Base-by-base conservation (phyloP, 2,329 filamentous ascomycete species). In the Bipolaris sorokiniana region DNA sequence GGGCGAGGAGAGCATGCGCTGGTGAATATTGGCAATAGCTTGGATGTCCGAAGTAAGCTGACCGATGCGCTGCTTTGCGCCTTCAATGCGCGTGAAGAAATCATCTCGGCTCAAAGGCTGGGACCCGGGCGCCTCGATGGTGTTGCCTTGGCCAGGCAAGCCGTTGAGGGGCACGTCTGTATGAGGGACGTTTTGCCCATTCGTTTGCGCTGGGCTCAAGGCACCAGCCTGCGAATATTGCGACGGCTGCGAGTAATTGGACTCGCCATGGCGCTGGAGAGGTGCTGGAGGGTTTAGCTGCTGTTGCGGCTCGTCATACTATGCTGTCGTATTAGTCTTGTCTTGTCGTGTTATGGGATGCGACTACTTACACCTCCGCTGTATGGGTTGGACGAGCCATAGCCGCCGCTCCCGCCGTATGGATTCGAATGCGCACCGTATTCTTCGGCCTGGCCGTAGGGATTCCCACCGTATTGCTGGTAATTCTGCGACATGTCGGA, bases 11-110 rank as follows among this genome's bases (percentile, higher is more conserved):
- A 93, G 83, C 22, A 88, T 83, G 71, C 88, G 88, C 80, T 91
- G 88, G 77, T 93, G 90, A 52, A 90, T 81, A 54, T 83, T 83
- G 42, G 84, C 85, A 65, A 93, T 90, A 67, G 86, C 79, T 67
- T 86, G 82, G 69, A 93, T 86, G 70, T 88, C 86, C 42, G 78
- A 80, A n/a, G 85, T 86, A 54, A 93, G 83, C 45, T 82, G 82
- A 58, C 84, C 82, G 74, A 93, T 90, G 66, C 90, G 84, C 66
- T 83, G 81, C 76, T 89, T 89, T 58, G 88, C 83, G 66, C 82
- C 84, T 67, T 86, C 82, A 63, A 91, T 86, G 75, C 88, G 88
- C 67, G 80, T 76, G 62, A 92, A 83, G 78, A 90, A 92, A 63
- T 90, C 88, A 62, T 84, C 80, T 72, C 88, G 86, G 51, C 83